These are phyloP conservation scores for Zea luxurians DNA, from an alignment of 176 grass and related monocot species.

Conservation along the genomic window DNA sequence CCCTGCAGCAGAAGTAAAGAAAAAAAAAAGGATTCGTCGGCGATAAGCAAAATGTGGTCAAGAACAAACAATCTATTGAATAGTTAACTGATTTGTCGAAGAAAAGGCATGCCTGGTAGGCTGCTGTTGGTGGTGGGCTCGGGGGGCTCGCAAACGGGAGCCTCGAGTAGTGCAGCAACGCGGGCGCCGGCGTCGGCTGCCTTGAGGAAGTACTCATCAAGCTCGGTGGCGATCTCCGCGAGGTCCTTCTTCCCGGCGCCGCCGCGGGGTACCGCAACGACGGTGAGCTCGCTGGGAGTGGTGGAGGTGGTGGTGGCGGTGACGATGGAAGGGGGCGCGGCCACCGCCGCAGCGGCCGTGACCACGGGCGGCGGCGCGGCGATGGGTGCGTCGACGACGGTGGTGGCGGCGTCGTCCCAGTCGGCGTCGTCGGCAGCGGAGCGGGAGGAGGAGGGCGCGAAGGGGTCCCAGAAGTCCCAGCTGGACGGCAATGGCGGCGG, in stretches of 20 bases:
- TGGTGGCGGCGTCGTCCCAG: slow-evolving; percentile 69
- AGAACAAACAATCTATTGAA: background rate
- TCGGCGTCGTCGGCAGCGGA: slow-evolving; percentile 64
- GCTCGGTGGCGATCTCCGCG: slow-evolving; percentile 84
- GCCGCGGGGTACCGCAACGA: slow-evolving; percentile 68
- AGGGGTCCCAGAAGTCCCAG: slow-evolving; percentile 99
- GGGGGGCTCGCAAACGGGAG: slow-evolving; percentile 67
- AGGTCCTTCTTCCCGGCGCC: slow-evolving; percentile 66
- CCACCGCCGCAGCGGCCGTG: slow-evolving; percentile 36
- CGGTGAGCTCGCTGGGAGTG: slow-evolving; percentile 65
- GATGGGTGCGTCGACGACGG: slow-evolving; percentile 35
- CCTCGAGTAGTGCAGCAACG: slow-evolving; percentile 77
- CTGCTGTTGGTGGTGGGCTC: slow-evolving; percentile 38
- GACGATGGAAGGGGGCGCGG: slow-evolving; percentile 59
- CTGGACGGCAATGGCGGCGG: slow-evolving; percentile 71
- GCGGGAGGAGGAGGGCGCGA: slow-evolving; percentile 77
- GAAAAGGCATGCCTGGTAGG: slow-evolving; percentile 46
- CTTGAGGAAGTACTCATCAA: slow-evolving; percentile 99
- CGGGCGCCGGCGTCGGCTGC: slow-evolving; percentile 73
- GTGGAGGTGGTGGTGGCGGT: slow-evolving; percentile 64
- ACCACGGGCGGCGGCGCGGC: slow-evolving; percentile 36
- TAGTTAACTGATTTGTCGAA: background rate
- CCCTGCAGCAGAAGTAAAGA: slow-evolving; percentile 40
- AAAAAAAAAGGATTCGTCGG: background rate
- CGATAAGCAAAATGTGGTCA: slow-evolving; percentile 27